Conservation (phyloP, 371 early-diverging fungal species). For the Haplosporangium sp. region DNA sequence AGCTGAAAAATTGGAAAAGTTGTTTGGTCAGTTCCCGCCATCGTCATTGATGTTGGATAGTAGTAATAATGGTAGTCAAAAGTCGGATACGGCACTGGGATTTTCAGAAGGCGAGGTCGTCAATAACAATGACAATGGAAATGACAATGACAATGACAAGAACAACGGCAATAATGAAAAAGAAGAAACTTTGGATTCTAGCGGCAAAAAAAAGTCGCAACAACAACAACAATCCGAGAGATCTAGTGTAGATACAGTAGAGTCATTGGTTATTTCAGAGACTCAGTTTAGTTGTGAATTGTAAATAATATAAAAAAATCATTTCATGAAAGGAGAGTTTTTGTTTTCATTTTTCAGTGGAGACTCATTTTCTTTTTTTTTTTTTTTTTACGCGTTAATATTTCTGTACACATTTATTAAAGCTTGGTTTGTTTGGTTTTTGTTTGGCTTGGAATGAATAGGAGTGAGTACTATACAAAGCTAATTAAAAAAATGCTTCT, state of each 20-base stretch:
- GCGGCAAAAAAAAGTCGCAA: neutral
- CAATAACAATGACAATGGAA: no score
- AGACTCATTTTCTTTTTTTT: neutral
- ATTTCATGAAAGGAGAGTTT: no score
- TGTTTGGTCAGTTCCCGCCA: slow-evolving; percentile 45
- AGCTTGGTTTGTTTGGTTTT: neutral
- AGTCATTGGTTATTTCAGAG: slow-evolving; percentile 1
- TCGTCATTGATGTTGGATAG: slow-evolving; percentile 33
- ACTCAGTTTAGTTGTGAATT: slow-evolving; percentile 6
- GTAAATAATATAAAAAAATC: neutral
- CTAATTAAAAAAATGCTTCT: neutral
- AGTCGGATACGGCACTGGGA: no score
- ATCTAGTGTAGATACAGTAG: slow-evolving; percentile 3
- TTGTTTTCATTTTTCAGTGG: no score
- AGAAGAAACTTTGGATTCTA: neutral
- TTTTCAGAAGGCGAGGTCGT: neutral
- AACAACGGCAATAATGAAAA: neutral
- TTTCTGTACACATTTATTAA: no score
- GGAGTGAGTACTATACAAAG: no score
- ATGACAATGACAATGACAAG: neutral
- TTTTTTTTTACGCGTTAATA: neutral
- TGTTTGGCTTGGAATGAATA: no score
- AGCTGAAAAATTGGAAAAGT: slow-evolving; percentile 40
- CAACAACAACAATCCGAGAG: neutral
- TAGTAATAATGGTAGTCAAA: neutral